phyloP scores from a whole-genome alignment of 495 filamentous ascomycete genomes.

The Polyplosphaeria fusca region DNA sequence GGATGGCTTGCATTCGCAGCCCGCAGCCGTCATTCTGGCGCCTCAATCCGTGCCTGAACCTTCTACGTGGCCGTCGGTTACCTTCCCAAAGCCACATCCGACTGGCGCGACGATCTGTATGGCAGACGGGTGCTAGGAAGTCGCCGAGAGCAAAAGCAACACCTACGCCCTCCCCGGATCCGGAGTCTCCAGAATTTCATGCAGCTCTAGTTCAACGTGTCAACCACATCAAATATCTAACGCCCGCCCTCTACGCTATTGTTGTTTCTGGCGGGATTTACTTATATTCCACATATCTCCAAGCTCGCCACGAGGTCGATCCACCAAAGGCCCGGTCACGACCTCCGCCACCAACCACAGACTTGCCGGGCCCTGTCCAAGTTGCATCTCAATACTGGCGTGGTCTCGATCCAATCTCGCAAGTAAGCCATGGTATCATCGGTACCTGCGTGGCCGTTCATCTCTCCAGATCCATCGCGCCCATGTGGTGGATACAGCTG shows the following conservation, averaged over 20 bases:
- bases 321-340: neutral
- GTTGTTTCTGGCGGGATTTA: slow-evolving; percentile 5
- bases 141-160: no score
- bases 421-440: slow-evolving; percentile 7
- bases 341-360: neutral
- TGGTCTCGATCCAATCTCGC: neutral
- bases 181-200: no score
- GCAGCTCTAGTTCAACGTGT: no score
- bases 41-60: no score
- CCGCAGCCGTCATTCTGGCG: no score
- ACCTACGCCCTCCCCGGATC: no score
- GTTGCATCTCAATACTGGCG: neutral
- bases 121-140: no score
- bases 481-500: neutral
- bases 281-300: slow-evolving; percentile 3
- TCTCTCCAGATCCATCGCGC: neutral
- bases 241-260: slow-evolving; percentile 1
- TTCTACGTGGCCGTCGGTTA: no score
- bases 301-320: slow-evolving; percentile 7
- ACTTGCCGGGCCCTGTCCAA: neutral
- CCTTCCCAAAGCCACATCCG: no score
- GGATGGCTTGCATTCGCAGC: no score
- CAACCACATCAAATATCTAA: neutral
- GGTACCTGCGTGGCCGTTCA: slow-evolving; percentile 9
- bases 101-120: no score